Evolutionary conservation across 257 asterid species (phyloP), one percentile per base, ranked within the genome.

Genomic region (Ligustrum vulgare): DNA sequence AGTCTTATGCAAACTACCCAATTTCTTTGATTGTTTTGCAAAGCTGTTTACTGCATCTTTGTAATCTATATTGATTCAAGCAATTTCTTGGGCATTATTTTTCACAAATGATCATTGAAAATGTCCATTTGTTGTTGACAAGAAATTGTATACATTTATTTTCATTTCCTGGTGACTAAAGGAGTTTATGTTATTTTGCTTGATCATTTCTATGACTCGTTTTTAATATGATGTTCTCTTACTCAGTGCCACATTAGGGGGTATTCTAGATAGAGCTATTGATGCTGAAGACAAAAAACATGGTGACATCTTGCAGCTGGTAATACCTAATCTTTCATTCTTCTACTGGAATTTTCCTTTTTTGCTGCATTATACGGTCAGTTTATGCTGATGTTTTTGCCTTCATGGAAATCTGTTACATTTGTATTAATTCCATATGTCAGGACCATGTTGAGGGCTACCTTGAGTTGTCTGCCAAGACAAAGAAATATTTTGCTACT

Each of bases 391-490:
- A 37, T 69, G 22, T 34, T 1, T 3, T 37, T 69, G 8, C 35
- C 51, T 36, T 18, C 8, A 23, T 4, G 47, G 18, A 20, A 37
- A 23, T 68, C 34, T 13, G 28, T 25, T 8, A 18, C 71, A 51
- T 20, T 10, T 18, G 18, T 3, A 9, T 67, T 39, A 39, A 74
- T 70, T 73, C 7, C 76, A 2, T 74, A 35, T 71, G 67, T 37
- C 83, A 93, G 98, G 91, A 91, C 74, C 98, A 93, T 41, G 93
- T 93, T 9, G 98, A 93, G 86, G 98, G 97, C 15, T 93, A 93
- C 78, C 97, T 91, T 18, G 97, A 91, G 87, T 75, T 93, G 71
- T 93, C 97, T 28, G 98, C 98, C 51, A 93, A 93, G 87, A 93
- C 98, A 37, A 91, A 86, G 87, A 69, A 89, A 37, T 93, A 91